Evolutionary conservation across 306 rosid genomes (phyloP).

Genomic region (Malus asiatica): DNA sequence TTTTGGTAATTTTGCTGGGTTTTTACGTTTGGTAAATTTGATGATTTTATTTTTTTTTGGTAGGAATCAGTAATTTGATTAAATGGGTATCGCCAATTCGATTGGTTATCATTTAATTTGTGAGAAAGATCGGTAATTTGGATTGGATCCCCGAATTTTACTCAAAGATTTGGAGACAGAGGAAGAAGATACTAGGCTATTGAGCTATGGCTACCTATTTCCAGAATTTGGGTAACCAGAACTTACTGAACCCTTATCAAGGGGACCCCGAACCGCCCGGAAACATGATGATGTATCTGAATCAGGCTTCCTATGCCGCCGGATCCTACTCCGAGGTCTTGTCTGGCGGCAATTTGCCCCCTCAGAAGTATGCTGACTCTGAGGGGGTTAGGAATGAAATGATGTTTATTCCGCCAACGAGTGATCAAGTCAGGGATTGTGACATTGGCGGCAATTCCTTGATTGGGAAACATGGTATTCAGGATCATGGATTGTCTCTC

Average conservation of each 20-base stretch:
- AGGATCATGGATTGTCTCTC: slow-evolving; percentile 71
- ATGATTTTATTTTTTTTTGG: background rate
- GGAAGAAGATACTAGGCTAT: background rate
- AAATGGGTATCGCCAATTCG: slow-evolving; percentile 1
- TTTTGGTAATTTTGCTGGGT: background rate
- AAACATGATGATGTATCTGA: slow-evolving; percentile 50
- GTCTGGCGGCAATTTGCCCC: slow-evolving; percentile 32
- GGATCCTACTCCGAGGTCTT: slow-evolving; percentile 55
- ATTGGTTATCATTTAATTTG: background rate
- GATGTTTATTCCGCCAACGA: slow-evolving; percentile 50
- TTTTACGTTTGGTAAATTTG: background rate
- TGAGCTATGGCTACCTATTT: slow-evolving; percentile 31
- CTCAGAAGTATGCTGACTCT: slow-evolving; percentile 42
- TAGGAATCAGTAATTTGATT: background rate
- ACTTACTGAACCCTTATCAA: slow-evolving; percentile 24
- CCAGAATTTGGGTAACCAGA: slow-evolving; percentile 29
- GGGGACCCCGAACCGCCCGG: slow-evolving; percentile 33
- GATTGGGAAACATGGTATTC: slow-evolving; percentile 40
- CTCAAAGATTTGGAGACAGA: background rate
- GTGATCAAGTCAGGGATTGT: slow-evolving; percentile 30
- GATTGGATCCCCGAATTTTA: background rate
- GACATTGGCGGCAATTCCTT: slow-evolving; percentile 24
- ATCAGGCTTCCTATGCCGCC: slow-evolving; percentile 49
- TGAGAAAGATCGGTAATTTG: background rate
- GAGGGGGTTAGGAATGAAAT: slow-evolving; percentile 50